Conservation (phyloP, 164 flowering plant species). For the Taxillus chinensis region DNA sequence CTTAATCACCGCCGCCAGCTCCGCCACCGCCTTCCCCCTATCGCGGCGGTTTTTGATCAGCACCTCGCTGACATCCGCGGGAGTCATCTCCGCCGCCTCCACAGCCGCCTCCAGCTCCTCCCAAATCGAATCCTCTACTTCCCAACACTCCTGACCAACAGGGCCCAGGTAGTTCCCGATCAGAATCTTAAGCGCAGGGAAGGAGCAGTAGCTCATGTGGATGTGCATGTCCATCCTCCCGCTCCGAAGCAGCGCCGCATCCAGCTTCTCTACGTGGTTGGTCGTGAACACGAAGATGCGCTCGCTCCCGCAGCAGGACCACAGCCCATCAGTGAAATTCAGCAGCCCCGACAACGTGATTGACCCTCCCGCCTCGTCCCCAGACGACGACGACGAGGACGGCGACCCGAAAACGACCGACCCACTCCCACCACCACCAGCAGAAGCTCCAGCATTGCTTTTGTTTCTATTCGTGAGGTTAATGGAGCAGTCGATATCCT, state of each 20-base stretch:
- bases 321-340: slow-evolving; percentile 85
- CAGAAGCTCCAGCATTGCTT: slow-evolving; percentile 2
- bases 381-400: background rate
- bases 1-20: slow-evolving; percentile 43
- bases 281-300: slow-evolving; percentile 88
- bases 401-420: background rate
- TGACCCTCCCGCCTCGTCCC: slow-evolving; percentile 31
- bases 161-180: slow-evolving; percentile 54
- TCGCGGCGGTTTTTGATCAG: slow-evolving; percentile 64
- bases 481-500: slow-evolving; percentile 77
- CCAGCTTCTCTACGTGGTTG: slow-evolving; percentile 83
- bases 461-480: slow-evolving; percentile 36
- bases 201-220: slow-evolving; percentile 59
- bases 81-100: slow-evolving; percentile 65
- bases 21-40: slow-evolving; percentile 38
- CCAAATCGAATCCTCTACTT: slow-evolving; percentile 22
- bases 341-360: slow-evolving; percentile 74
- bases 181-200: slow-evolving; percentile 51
- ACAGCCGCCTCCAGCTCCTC: slow-evolving; percentile 31
- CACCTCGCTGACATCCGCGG: slow-evolving; percentile 80
- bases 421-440: slow-evolving; percentile 12
- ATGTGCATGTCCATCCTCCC: slow-evolving; percentile 94
- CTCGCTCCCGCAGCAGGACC: slow-evolving; percentile 94
- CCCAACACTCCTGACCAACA: slow-evolving; percentile 15
- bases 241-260: slow-evolving; percentile 73